These are phyloP conservation scores for Trichoderma reesei DNA, from an alignment of 495 filamentous ascomycete genomes.

Conservation along the genomic window DNA sequence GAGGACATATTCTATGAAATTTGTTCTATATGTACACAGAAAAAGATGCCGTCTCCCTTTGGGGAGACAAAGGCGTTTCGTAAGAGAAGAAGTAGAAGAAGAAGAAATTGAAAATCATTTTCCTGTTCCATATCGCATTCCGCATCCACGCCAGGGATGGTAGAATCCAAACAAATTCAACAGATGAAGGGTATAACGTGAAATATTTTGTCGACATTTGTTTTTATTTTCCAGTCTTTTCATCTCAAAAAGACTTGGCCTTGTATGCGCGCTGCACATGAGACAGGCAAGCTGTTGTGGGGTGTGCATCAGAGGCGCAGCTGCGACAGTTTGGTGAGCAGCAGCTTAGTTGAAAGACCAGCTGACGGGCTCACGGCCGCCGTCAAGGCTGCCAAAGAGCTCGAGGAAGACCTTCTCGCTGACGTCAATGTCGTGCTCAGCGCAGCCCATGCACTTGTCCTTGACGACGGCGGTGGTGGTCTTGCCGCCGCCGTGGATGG, in stretches of 20 bases:
- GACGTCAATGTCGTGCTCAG: slow-evolving; percentile 34
- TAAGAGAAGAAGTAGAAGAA: neutral
- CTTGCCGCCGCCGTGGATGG: slow-evolving; percentile 46
- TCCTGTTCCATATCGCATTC: slow-evolving; percentile 8
- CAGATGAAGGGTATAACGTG: slow-evolving; percentile 15
- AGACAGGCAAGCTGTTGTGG: too few relatives aligned
- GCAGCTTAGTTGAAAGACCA: slow-evolving; percentile 33
- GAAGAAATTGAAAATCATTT: slow-evolving; percentile 5
- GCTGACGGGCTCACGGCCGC: slow-evolving; percentile 24
- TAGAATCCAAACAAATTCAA: slow-evolving; percentile 8
- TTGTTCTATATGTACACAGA: slow-evolving; percentile 6
- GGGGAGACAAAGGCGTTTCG: neutral
- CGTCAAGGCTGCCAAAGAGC: slow-evolving; percentile 29
- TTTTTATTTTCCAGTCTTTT: neutral
- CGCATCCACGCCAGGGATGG: slow-evolving; percentile 5
- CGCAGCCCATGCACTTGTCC: slow-evolving; percentile 71
- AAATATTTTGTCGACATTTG: neutral
- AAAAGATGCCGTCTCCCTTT: neutral
- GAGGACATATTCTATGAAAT: slow-evolving; percentile 1
- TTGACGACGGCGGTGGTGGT: slow-evolving; percentile 46
- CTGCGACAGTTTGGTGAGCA: neutral
- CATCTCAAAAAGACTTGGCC: neutral
- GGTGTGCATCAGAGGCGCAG: too few relatives aligned
- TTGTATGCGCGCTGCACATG: slow-evolving; percentile 11
- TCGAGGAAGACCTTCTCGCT: slow-evolving; percentile 34